Percentiles rank a stretch among this genome's conserved stretches.
Conservation (phyloP, 1,284 basidiomycete species). For the Fistulinella cinereoalba region DNA sequence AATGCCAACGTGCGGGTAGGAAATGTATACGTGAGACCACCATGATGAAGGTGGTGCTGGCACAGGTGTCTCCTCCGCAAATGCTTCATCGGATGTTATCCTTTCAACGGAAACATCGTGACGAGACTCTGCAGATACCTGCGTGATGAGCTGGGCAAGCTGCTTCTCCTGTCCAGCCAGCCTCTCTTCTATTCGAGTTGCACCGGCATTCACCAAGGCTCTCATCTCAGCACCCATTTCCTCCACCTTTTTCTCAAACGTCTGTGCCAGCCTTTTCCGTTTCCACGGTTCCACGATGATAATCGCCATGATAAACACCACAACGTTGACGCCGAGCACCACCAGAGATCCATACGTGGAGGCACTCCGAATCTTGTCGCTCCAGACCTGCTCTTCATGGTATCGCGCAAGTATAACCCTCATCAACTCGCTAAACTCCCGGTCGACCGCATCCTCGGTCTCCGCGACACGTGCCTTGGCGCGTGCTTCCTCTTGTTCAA, state of each 20-base stretch:
- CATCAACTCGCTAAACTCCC: slow-evolving; percentile 83
- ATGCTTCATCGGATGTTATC: slow-evolving; percentile 5
- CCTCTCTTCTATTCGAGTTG: slow-evolving; percentile 47
- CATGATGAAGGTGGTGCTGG: slow-evolving; percentile 1
- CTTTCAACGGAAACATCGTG: background rate
- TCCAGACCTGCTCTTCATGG: slow-evolving; percentile 97
- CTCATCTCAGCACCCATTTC: slow-evolving; percentile 64
- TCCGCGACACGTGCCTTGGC: slow-evolving; percentile 64
- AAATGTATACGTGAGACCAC: slow-evolving; percentile 12
- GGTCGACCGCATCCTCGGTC: slow-evolving; percentile 77
- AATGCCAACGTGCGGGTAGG: slow-evolving; percentile 8
- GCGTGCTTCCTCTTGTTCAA: slow-evolving; percentile 71
- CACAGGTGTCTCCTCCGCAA: slow-evolving; percentile 1
- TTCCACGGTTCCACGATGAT: slow-evolving; percentile 94
- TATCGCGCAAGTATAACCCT: slow-evolving; percentile 83
- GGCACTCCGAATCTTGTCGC: slow-evolving; percentile 92
- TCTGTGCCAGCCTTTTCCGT: slow-evolving; percentile 74
- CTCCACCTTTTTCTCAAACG: slow-evolving; percentile 82
- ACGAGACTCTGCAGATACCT: slow-evolving; percentile 9
- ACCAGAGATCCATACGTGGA: slow-evolving; percentile 87
- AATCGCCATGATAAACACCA: slow-evolving; percentile 87
- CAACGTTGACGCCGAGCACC: slow-evolving; percentile 80
- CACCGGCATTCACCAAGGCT: slow-evolving; percentile 44
- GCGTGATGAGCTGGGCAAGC: slow-evolving; percentile 33
- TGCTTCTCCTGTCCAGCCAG: slow-evolving; percentile 51